phyloP scores from a whole-genome alignment of 805 yeast species.

The Starmerella stigmatis region DNA sequence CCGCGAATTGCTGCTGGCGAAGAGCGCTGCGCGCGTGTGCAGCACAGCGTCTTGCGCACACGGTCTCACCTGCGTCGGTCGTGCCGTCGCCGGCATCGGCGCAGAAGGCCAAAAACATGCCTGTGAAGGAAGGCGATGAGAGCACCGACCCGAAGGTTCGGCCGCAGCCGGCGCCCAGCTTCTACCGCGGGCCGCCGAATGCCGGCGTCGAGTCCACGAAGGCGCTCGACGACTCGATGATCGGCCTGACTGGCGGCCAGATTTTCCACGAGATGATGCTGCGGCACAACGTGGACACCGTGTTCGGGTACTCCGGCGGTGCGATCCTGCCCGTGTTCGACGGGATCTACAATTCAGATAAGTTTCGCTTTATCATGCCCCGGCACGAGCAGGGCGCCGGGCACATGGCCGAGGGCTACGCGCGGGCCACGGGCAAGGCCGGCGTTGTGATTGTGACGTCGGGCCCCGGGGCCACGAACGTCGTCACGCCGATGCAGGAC shows the following conservation, averaged over 20 bases:
- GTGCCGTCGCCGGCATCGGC: conserved; percentile 5
- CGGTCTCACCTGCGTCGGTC: conserved; percentile 20
- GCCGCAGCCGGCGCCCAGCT: conserved; percentile 33
- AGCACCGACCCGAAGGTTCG: conserved; percentile 17
- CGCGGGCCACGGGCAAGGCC: conserved; percentile 89
- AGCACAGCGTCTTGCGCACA: conserved; percentile 14
- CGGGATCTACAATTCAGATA: conserved; percentile 84
- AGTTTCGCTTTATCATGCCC: conserved; percentile 84
- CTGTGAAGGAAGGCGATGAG: conserved; percentile 15
- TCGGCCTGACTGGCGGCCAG: conserved; percentile 97
- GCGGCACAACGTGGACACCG: conserved; percentile 88
- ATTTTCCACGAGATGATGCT: conserved; percentile 98
- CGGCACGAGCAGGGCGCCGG: conserved; percentile 99
- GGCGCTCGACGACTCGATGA: conserved; percentile 54
- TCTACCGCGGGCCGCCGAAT: conserved; percentile 24
- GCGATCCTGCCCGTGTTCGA: conserved; percentile 97
- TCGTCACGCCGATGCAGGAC: conserved; percentile 96
- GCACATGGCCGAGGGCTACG: conserved; percentile 99
- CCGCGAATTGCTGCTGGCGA: conserved; percentile 3
- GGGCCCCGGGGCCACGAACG: conserved; percentile 98
- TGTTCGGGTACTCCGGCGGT: conserved; percentile 98
- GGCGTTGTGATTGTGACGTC: conserved; percentile 98
- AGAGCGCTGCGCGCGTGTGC: not conserved
- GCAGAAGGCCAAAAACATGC: conserved; percentile 14
- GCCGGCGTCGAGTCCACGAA: conserved; percentile 4